Conservation (phyloP, 1,284 basidiomycete genomes). For the Papiliotrema nemorosa region DNA sequence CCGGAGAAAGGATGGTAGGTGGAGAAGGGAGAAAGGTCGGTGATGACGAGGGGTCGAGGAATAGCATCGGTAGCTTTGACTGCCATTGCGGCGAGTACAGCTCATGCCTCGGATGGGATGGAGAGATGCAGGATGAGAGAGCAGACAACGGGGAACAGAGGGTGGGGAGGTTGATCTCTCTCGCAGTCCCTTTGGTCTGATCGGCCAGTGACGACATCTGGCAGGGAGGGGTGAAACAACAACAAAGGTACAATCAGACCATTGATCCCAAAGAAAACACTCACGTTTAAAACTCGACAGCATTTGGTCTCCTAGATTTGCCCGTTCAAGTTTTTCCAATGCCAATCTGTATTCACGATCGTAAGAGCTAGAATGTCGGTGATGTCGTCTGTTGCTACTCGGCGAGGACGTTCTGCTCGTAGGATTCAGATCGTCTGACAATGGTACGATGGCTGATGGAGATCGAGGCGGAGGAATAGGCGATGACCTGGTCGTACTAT, state of each 20-base stretch:
- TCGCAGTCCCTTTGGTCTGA: neutral
- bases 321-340: slow-evolving; percentile 25
- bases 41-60: slow-evolving; percentile 4
- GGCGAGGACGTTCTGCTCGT: neutral
- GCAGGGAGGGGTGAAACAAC: neutral
- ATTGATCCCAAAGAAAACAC: slow-evolving; percentile 11
- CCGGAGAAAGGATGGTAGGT: slow-evolving; percentile 14
- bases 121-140: too few relatives aligned
- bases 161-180: too few relatives aligned
- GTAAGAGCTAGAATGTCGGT: slow-evolving; percentile 1
- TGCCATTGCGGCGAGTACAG: neutral
- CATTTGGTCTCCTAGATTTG: slow-evolving; percentile 39
- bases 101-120: too few relatives aligned
- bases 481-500: too few relatives aligned
- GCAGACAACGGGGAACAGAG: too few relatives aligned
- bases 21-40: slow-evolving; percentile 14
- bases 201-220: neutral
- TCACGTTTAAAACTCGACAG: slow-evolving; percentile 47
- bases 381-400: neutral
- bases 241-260: neutral
- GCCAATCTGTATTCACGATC: slow-evolving; percentile 11
- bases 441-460: slow-evolving; percentile 4
- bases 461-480: slow-evolving; percentile 2
- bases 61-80: neutral
- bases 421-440: neutral